These are phyloP conservation scores for Aspergillus sp. DNA, from an alignment of 2,329 filamentous ascomycete genomes.

Conservation along the genomic window DNA sequence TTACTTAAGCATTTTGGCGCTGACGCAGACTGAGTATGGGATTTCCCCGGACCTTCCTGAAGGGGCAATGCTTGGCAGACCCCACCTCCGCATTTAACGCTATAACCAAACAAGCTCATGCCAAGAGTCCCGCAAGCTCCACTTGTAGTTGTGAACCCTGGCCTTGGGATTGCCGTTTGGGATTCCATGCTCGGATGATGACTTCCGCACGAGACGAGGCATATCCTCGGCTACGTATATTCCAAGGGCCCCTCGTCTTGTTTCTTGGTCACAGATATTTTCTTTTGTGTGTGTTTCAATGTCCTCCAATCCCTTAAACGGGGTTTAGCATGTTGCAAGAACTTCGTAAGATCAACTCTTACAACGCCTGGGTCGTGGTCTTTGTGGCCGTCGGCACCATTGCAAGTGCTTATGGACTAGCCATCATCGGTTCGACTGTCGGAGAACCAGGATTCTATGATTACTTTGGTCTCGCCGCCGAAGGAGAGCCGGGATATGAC, in stretches of 20 bases:
- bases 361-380: constrained; percentile 28
- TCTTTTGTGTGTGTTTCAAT: background rate
- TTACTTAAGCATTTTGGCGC: background rate
- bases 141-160: background rate
- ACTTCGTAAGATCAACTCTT: constrained; percentile 14
- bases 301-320: background rate
- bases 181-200: background rate
- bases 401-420: constrained; percentile 26
- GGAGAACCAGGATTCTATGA: constrained; percentile 43
- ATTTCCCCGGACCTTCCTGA: background rate
- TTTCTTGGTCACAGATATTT: background rate
- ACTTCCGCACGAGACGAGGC: background rate
- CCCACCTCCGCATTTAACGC: background rate
- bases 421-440: constrained; percentile 39
- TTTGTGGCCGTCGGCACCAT: constrained; percentile 30
- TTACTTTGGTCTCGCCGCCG: constrained; percentile 34
- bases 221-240: background rate
- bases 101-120: background rate
- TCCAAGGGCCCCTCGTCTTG: background rate
- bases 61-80: background rate
- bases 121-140: background rate
- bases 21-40: background rate
- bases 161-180: background rate
- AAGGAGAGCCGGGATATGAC: constrained; percentile 34
- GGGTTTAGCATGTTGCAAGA: background rate